Conservation (phyloP, 257 asterid genomes). For the Thymus mandschuricus region DNA sequence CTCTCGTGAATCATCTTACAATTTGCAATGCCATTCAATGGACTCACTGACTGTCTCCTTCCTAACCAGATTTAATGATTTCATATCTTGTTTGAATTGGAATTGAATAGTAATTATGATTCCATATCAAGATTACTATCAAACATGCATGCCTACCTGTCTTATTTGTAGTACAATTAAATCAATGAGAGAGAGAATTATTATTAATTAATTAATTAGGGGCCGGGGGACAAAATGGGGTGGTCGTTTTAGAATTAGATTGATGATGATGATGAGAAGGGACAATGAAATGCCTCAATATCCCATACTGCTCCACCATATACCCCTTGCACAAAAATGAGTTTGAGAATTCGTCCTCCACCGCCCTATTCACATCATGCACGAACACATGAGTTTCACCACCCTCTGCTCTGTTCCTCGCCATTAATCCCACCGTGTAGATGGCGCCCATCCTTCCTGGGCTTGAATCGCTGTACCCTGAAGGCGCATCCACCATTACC, state of each 20-base stretch:
- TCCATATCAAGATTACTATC: too few relatives aligned
- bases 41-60: too few relatives aligned
- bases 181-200: too few relatives aligned
- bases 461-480: constrained; percentile 69
- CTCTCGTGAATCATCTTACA: too few relatives aligned
- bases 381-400: constrained; percentile 89
- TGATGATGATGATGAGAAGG: constrained; percentile 49
- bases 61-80: too few relatives aligned
- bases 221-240: constrained; percentile 61
- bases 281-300: constrained; percentile 68
- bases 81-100: too few relatives aligned
- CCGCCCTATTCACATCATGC: constrained; percentile 69
- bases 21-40: too few relatives aligned
- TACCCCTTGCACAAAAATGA: constrained; percentile 75
- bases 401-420: constrained; percentile 62
- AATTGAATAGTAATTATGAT: too few relatives aligned
- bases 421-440: constrained; percentile 78
- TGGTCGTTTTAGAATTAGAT: too few relatives aligned
- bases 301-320: constrained; percentile 59
- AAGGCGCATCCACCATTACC: constrained; percentile 92
- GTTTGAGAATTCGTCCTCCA: constrained; percentile 72
- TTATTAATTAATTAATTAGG: too few relatives aligned
- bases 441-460: constrained; percentile 90
- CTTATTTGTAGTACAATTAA: too few relatives aligned
- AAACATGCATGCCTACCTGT: too few relatives aligned